A percentile compares a stretch with the other conserved stretches of the same genome.
Evolutionary conservation across 805 yeast species (phyloP).

Genomic region (Candida rishiriensis): DNA sequence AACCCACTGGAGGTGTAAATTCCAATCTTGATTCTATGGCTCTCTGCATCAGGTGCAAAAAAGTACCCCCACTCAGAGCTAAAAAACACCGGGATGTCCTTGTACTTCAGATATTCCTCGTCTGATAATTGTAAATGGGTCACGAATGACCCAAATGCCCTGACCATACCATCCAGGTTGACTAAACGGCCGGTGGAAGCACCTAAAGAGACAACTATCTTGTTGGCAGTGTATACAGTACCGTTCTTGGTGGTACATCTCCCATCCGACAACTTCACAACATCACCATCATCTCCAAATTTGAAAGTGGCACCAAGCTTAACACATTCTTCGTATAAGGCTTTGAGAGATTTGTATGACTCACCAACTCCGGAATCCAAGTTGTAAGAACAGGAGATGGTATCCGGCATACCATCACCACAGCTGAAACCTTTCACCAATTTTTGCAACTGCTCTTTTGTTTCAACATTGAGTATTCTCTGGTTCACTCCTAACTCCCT

Average conservation of each 20-base stretch:
- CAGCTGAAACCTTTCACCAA: conserved; percentile 17
- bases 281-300: conserved; percentile 17
- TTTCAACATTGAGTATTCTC: conserved; percentile 15
- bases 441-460: conserved; percentile 14
- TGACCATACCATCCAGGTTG: conserved; percentile 26
- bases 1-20: conserved; percentile 27
- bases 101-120: conserved; percentile 32
- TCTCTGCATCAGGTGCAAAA: conserved; percentile 42
- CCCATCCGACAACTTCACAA: conserved; percentile 3
- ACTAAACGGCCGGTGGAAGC: conserved; percentile 34
- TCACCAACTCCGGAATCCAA: conserved; percentile 29
- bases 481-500: conserved; percentile 21
- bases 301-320: conserved; percentile 18
- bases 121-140: conserved; percentile 34
- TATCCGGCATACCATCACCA: conserved; percentile 13
- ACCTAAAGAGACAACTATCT: conserved; percentile 33
- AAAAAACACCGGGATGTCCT: conserved; percentile 39
- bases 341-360: conserved; percentile 23
- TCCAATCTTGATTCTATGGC: conserved; percentile 35
- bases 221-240: conserved; percentile 22
- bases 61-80: conserved; percentile 40
- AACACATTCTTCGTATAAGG: conserved; percentile 15
- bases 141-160: conserved; percentile 35
- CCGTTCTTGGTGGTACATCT: conserved; percentile 22
- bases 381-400: conserved; percentile 15